A percentile compares a stretch with the other conserved stretches of the same genome.
phyloP scores from a whole-genome alignment of 176 grass and related monocot species.

The Pontederia crassipes region DNA sequence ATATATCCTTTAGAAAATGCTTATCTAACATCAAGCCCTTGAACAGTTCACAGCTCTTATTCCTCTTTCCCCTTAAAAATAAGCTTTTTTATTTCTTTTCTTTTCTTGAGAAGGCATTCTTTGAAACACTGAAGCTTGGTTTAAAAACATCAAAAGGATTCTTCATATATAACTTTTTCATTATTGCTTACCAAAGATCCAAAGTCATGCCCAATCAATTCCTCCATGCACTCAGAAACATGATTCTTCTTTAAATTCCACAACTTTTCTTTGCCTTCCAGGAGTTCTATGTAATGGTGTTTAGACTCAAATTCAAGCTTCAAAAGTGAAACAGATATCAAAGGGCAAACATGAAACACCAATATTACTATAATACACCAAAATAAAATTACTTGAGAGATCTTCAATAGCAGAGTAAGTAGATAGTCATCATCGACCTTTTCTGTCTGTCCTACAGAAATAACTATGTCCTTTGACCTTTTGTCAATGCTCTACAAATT shows the following conservation, averaged over 20 bases:
- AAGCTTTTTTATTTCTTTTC: no score
- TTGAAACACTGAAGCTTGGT: no score
- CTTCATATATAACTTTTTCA: no score
- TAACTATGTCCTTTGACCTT: slow-evolving; percentile 46
- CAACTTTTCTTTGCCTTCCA: slow-evolving; percentile 44
- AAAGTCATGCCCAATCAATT: slow-evolving; percentile 42
- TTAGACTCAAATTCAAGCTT: slow-evolving; percentile 65
- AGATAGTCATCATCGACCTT: slow-evolving; percentile 44
- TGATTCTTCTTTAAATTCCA: slow-evolving; percentile 45
- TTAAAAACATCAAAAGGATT: no score
- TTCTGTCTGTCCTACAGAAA: slow-evolving; percentile 29
- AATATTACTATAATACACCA: slow-evolving; percentile 10
- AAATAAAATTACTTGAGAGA: slow-evolving; percentile 32
- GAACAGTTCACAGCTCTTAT: no score
- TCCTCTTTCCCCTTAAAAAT: no score
- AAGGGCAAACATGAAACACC: not conserved
- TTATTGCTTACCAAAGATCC: slow-evolving; percentile 32
- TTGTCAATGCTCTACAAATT: slow-evolving; percentile 51
- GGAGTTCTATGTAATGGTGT: slow-evolving; percentile 40
- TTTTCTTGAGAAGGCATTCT: no score
- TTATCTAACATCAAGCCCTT: no score
- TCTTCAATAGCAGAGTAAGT: slow-evolving; percentile 48
- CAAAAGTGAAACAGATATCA: slow-evolving; percentile 17
- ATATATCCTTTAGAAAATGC: no score
- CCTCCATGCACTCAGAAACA: slow-evolving; percentile 49